A percentile compares a stretch with the other conserved stretches of the same genome.
phyloP scores from a whole-genome alignment of 2,329 filamentous ascomycete genomes.

The Scedosporium dehoogii region DNA sequence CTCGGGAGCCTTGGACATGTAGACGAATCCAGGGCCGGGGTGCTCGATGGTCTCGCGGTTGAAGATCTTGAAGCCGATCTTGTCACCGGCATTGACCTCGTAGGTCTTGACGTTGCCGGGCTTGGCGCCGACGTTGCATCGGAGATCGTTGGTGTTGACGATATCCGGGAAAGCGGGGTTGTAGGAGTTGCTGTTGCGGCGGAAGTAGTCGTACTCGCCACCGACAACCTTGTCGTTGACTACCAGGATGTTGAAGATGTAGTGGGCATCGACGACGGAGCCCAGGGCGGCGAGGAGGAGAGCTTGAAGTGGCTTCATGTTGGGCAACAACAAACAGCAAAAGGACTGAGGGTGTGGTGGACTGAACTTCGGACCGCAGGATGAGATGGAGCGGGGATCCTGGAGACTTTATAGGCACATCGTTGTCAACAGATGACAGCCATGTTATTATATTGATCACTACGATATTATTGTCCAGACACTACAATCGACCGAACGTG shows the following conservation, averaged over 20 bases:
- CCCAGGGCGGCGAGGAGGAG: slow-evolving; percentile 11
- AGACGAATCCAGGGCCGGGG: slow-evolving; percentile 30
- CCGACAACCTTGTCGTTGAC: slow-evolving; percentile 32
- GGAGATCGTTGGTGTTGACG: slow-evolving; percentile 23
- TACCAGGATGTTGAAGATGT: slow-evolving; percentile 27
- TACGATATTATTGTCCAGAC: background rate
- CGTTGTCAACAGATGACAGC: background rate
- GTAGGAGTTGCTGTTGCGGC: slow-evolving; percentile 29
- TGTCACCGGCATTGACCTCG: slow-evolving; percentile 35
- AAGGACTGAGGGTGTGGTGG: background rate
- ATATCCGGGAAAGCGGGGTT: slow-evolving; percentile 26
- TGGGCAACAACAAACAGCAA: background rate
- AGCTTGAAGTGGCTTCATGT: slow-evolving; percentile 4
- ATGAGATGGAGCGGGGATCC: background rate
- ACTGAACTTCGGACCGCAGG: background rate
- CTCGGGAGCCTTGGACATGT: slow-evolving; percentile 32
- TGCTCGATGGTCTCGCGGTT: slow-evolving; percentile 38
- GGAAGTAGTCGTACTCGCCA: slow-evolving; percentile 36
- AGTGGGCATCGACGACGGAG: slow-evolving; percentile 17
- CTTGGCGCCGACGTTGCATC: slow-evolving; percentile 33
- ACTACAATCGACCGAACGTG: too few relatives aligned
- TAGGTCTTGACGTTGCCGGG: slow-evolving; percentile 29
- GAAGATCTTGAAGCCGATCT: slow-evolving; percentile 39
- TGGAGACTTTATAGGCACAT: background rate
- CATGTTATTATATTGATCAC: background rate